Percentiles rank a stretch among this genome's conserved stretches.
Conservation (phyloP, 768 basidiomycete genomes). For the Boletus sp. region DNA sequence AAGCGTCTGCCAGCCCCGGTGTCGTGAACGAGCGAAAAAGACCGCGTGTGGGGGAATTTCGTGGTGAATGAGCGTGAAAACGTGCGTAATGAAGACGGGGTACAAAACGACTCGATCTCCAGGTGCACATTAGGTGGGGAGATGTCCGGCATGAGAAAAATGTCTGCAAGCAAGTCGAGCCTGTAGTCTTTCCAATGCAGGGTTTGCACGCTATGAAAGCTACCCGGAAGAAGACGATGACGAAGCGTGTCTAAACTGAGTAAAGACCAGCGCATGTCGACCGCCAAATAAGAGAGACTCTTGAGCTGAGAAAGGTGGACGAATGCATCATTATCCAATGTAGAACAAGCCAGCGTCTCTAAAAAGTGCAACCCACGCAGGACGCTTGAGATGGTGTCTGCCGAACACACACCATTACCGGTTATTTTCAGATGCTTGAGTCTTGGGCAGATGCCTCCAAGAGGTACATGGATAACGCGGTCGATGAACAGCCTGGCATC, state of each 20-base stretch:
- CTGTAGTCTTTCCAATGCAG: slow-evolving; percentile 25
- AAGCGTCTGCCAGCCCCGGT: slow-evolving; percentile 18
- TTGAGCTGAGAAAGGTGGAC: slow-evolving; percentile 22
- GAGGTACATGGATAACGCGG: slow-evolving; percentile 5
- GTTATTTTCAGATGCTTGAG: slow-evolving; percentile 22
- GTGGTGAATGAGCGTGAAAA: slow-evolving; percentile 12
- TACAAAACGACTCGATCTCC: slow-evolving; percentile 25
- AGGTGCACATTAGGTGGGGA: slow-evolving; percentile 12
- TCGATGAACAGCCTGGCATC: slow-evolving; percentile 20
- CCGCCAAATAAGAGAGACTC: slow-evolving; percentile 15
- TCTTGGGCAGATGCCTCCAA: slow-evolving; percentile 15
- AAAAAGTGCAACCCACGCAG: slow-evolving; percentile 14
- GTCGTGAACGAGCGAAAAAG: slow-evolving; percentile 26
- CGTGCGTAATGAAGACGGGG: slow-evolving; percentile 11
- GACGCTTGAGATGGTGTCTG: slow-evolving; percentile 12
- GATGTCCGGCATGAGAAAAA: slow-evolving; percentile 17
- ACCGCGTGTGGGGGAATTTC: slow-evolving; percentile 10
- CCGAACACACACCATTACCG: slow-evolving; percentile 18
- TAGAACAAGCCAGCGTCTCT: slow-evolving; percentile 17
- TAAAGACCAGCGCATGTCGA: slow-evolving; percentile 26
- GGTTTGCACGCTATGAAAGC: slow-evolving; percentile 16
- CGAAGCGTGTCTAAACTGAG: slow-evolving; percentile 11
- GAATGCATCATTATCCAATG: slow-evolving; percentile 23
- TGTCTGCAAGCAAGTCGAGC: slow-evolving; percentile 14
- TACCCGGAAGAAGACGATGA: slow-evolving; percentile 8